A percentile compares a stretch with the other conserved stretches of the same genome.
phyloP scores from a whole-genome alignment of 2,329 filamentous ascomycete genomes.

The Epichloe baconii region DNA sequence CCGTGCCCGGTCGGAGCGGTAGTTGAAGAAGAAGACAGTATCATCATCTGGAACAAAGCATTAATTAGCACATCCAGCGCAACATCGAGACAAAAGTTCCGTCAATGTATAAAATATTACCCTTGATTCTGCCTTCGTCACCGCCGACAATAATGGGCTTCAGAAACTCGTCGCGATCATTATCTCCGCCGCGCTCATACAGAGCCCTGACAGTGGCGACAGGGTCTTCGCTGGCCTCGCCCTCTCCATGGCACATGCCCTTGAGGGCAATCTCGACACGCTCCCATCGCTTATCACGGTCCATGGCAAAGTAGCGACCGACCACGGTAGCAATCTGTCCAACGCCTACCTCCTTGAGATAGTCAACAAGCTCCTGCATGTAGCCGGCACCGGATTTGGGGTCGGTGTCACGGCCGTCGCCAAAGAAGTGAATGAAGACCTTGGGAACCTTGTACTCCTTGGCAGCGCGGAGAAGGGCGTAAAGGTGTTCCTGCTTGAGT shows the following conservation, averaged over 20 bases:
- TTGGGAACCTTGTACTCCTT: conserved; percentile 79
- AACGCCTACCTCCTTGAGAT: conserved; percentile 68
- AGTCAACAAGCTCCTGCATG: conserved; percentile 73
- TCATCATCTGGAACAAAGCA: conserved; percentile 53
- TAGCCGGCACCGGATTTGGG: conserved; percentile 85
- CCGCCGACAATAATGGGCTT: conserved; percentile 94
- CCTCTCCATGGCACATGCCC: conserved; percentile 74
- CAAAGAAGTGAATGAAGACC: conserved; percentile 98
- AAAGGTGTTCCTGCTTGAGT: conserved; percentile 89
- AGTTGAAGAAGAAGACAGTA: conserved; percentile 99
- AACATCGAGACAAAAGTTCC: background rate
- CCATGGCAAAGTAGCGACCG: conserved; percentile 97
- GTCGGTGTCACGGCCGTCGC: conserved; percentile 93
- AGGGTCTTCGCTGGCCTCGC: conserved; percentile 73
- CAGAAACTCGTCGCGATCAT: conserved; percentile 91
- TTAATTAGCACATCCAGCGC: background rate
- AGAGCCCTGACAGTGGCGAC: conserved; percentile 76
- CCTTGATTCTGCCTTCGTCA: conserved; percentile 72
- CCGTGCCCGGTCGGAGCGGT: conserved; percentile 92
- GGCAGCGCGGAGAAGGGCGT: conserved; percentile 75
- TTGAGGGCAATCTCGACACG: conserved; percentile 81
- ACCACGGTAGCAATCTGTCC: conserved; percentile 88
- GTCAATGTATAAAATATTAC: conserved; percentile 28
- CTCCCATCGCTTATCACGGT: conserved; percentile 99
- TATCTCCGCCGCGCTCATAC: conserved; percentile 56